Base-by-base conservation (phyloP, 2,329 filamentous ascomycete species). In the Lasiodiplodia sp. region DNA sequence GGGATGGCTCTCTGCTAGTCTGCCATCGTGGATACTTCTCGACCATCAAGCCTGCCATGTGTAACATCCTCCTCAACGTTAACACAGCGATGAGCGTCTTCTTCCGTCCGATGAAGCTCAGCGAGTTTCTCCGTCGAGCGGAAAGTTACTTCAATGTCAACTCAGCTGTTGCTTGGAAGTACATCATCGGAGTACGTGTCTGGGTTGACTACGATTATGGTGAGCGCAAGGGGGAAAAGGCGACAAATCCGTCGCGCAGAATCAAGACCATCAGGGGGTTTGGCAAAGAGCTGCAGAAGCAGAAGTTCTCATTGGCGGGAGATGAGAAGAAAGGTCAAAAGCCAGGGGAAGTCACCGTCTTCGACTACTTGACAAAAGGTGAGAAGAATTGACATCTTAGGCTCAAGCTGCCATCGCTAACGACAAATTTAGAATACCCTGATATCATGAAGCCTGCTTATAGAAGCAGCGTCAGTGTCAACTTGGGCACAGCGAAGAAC, bases 41-140 rank as follows among this genome's bases (percentile, higher is more conserved):
- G 2, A 49, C 38, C 4, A 40, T 71, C 44, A 70, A 69, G 62
- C 57, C 67, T 3, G 69, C 69, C 2, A 63, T 70, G 60, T 68
- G 67, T 0, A 67, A 47, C 12, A 7, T 34, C 38, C 38, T 63
- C 2, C 25, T 65, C 1, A 65, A 65, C 11, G 14, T 65, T 11
- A 65, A 65, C 28, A 25, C 28, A 3, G 62, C 62, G 0, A 53
- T 28, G 0, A 52, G 40, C 6, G 62, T 31, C 10, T 65, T 65
- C 47, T 52, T 65, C 28, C 14, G 23, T 16, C 62, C 62, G 2
- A 18, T 65, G 11, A 11, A 6, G 11, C 25, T 65, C 18, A 16
- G 10, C 18, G 5, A 53, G 8, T 53, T 53, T 16, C 23, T 53
- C 11, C 0, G 4, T 2, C 3, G 7, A 2, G 28, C 51, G 28